These are phyloP conservation scores for Aspergillus felis DNA, from an alignment of 2,329 filamentous ascomycete species.

Conservation along the genomic window DNA sequence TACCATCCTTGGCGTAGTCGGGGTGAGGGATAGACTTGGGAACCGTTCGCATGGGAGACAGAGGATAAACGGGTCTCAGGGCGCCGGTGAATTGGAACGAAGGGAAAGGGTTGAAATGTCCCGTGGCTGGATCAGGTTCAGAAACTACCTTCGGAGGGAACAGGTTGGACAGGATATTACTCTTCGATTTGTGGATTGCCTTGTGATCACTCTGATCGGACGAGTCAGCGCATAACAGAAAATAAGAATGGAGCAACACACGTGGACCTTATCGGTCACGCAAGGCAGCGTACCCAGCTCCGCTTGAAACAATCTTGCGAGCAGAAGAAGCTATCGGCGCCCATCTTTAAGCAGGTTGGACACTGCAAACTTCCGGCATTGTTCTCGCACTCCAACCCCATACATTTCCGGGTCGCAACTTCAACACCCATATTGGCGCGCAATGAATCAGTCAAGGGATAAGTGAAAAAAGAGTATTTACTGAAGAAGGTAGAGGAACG, in stretches of 20 bases:
- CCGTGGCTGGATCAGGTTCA: constrained; percentile 88
- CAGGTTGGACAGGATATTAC: constrained; percentile 68
- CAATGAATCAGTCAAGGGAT: not conserved
- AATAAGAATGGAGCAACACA: constrained; percentile 3
- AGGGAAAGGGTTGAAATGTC: constrained; percentile 88
- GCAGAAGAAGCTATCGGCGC: constrained; percentile 92
- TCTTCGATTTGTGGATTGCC: constrained; percentile 74
- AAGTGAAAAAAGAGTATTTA: not conserved
- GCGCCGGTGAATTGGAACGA: constrained; percentile 76
- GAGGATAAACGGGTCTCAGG: constrained; percentile 80
- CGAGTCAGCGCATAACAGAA: constrained; percentile 9
- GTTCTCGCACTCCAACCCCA: constrained; percentile 79
- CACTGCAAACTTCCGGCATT: constrained; percentile 84
- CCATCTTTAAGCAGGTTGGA: constrained; percentile 88
- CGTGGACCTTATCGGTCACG: constrained; percentile 23
- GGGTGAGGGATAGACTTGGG: constrained; percentile 78
- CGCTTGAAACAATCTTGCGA: constrained; percentile 98
- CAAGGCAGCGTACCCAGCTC: constrained; percentile 74
- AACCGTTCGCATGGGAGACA: constrained; percentile 68
- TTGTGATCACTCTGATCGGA: constrained; percentile 71
- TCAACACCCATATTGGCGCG: constrained; percentile 25
- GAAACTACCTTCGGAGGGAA: constrained; percentile 77
- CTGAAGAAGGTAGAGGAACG: not conserved
- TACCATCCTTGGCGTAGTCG: constrained; percentile 83
- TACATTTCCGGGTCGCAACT: constrained; percentile 52